These are phyloP conservation scores for Quercus dentata DNA, from an alignment of 306 rosid genomes.

Conservation along the genomic window DNA sequence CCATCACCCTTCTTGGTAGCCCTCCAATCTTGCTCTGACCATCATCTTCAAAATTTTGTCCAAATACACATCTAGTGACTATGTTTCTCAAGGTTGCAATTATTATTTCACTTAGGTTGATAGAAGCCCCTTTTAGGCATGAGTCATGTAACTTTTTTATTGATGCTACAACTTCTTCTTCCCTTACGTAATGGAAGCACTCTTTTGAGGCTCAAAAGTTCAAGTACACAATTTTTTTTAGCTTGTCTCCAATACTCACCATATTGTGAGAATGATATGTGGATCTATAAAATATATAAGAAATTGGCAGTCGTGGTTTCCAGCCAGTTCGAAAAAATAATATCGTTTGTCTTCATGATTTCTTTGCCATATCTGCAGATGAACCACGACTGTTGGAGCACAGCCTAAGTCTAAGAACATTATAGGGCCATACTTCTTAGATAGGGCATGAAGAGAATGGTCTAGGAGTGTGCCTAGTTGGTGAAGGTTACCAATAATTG, in stretches of 20 bases:
- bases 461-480: no score
- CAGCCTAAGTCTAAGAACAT: neutral
- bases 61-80: neutral
- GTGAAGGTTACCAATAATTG: no score
- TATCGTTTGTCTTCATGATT: neutral
- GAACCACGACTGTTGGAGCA: neutral
- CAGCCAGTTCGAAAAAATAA: neutral
- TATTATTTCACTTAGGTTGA: neutral
- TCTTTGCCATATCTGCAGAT: neutral
- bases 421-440: neutral
- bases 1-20: neutral
- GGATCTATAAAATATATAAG: neutral
- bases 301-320: neutral
- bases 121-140: neutral
- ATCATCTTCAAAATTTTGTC: neutral
- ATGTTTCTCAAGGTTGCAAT: neutral
- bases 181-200: no score
- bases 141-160: neutral
- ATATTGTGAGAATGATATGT: neutral
- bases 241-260: neutral
- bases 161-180: constrained; percentile 3
- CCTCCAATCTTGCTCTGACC: neutral
- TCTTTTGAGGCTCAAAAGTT: no score
- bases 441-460: neutral
- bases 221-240: no score